Evolutionary conservation across 2,329 filamentous ascomycete genomes (phyloP), one percentile per base, ranked within the genome.

Genomic region (Fusarium coicis): DNA sequence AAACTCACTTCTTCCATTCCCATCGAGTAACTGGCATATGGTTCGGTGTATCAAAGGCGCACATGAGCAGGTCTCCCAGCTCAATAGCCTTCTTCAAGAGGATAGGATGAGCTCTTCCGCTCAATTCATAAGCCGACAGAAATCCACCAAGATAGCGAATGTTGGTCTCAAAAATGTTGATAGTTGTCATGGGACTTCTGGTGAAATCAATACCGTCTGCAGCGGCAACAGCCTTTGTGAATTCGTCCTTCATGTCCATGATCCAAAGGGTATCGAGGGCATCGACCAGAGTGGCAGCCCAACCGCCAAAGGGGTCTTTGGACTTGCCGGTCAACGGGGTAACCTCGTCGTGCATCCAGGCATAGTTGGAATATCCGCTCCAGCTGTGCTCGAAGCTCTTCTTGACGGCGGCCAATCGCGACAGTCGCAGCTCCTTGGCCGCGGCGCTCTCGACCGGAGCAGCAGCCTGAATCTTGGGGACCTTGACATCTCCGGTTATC

Each of bases 81-180:
- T 92, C 89, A 10, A 84, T 83, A 7, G 90, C 89, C 79, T 92
- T 92, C 52, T 82, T 82, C 52, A 93, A 82, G 54, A 92, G 80
- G n/a, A 83, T 82, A 44, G 74, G 52, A 60, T 78, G 70, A 71
- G 85, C 82, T 70, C 84, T 85, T 46, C 84, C 85, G 74, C 88
- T 91, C 23, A 93, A 77, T 78, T 93, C 91, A 76, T 92, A 92
- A 4, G 91, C 90, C 18, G 88, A 88, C 63, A 93, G 76, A 64
- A 93, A 86, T 5, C 91, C 91, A 44, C 91, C 91, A 1, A 93
- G 84, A 76, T 92, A 92, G 36, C 91, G 87, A 70, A 92, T 92
- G 7, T 88, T 92, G 1, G 90, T 92, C 79, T 93, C 91, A 71
- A 93, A 92, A 4, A 92, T 82, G 70, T 91, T 92, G 68, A 92